These are phyloP conservation scores for Xylariaceae sp. DNA, from an alignment of 2,329 filamentous ascomycete genomes.

Conservation along the genomic window DNA sequence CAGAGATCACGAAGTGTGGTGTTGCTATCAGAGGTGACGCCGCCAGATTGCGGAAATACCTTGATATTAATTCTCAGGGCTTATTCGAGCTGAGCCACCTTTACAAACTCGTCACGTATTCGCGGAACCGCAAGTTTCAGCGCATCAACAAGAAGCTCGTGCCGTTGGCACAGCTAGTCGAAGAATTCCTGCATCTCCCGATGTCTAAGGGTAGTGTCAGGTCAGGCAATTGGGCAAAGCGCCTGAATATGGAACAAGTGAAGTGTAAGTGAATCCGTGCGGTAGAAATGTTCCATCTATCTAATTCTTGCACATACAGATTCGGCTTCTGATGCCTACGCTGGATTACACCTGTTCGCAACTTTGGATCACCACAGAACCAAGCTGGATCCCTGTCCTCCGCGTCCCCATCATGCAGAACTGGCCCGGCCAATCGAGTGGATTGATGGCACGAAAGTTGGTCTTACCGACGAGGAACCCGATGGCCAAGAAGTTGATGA, in stretches of 20 bases:
- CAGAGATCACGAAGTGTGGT: slow-evolving; percentile 66
- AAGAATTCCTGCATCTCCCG: slow-evolving; percentile 66
- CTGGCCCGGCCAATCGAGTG: slow-evolving; percentile 58
- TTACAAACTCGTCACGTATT: slow-evolving; percentile 69
- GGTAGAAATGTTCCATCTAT: no score
- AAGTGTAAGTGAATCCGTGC: slow-evolving; percentile 46
- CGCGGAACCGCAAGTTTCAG: slow-evolving; percentile 42
- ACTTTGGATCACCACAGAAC: slow-evolving; percentile 64
- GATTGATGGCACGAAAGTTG: slow-evolving; percentile 38
- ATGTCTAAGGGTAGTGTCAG: slow-evolving; percentile 72
- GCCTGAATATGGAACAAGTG: slow-evolving; percentile 60
- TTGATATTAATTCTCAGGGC: slow-evolving; percentile 60
- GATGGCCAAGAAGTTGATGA: slow-evolving; percentile 26
- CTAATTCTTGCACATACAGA: slow-evolving; percentile 43
- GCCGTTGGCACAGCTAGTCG: slow-evolving; percentile 62
- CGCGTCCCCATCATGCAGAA: slow-evolving; percentile 64
- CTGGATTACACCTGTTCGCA: slow-evolving; percentile 66
- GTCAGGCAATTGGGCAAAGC: slow-evolving; percentile 66
- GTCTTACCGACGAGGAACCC: background rate
- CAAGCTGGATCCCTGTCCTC: slow-evolving; percentile 62
- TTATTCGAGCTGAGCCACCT: slow-evolving; percentile 79
- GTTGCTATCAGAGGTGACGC: slow-evolving; percentile 69
- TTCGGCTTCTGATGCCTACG: slow-evolving; percentile 79
- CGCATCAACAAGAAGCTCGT: slow-evolving; percentile 63
- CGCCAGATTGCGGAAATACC: slow-evolving; percentile 60